A percentile compares a stretch with the other conserved stretches of the same genome.
phyloP scores from a whole-genome alignment of 768 basidiomycete genomes.

The Leucogyrophana mollusca region DNA sequence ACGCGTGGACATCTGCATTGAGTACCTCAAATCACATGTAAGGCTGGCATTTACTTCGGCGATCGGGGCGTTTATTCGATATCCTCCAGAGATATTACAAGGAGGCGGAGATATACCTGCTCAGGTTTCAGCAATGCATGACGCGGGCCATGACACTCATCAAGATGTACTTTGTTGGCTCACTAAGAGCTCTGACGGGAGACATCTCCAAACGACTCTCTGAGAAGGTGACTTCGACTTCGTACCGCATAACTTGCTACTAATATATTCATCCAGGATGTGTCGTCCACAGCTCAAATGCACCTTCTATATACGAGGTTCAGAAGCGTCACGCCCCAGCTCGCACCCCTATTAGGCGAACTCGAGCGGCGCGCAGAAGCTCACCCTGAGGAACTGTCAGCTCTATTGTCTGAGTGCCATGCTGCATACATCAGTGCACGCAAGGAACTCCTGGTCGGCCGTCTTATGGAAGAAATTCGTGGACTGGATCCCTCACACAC shows the following conservation, averaged over 20 bases:
- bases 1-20: constrained; percentile 90
- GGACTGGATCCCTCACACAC: constrained; percentile 76
- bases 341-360: constrained; percentile 79
- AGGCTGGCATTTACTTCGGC: too few relatives aligned
- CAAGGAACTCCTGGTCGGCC: constrained; percentile 65
- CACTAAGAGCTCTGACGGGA: constrained; percentile 71
- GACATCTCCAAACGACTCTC: constrained; percentile 75
- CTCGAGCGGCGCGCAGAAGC: constrained; percentile 74
- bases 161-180: constrained; percentile 93
- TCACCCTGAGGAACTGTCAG: constrained; percentile 82
- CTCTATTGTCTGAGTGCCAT: constrained; percentile 85
- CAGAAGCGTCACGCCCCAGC: constrained; percentile 61
- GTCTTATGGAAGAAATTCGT: constrained; percentile 79
- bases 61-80: too few relatives aligned
- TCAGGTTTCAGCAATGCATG: constrained; percentile 98
- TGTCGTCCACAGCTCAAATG: constrained; percentile 75
- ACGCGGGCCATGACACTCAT: constrained; percentile 97
- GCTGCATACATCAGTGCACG: constrained; percentile 77
- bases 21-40: constrained; percentile 85
- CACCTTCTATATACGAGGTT: constrained; percentile 93
- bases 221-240: constrained; percentile 57
- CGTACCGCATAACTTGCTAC: not conserved
- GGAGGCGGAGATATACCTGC: constrained; percentile 92
- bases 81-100: constrained; percentile 84
- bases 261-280: constrained; percentile 44